phyloP scores from a whole-genome alignment of 768 basidiomycete species.

The Suillus subaureus region DNA sequence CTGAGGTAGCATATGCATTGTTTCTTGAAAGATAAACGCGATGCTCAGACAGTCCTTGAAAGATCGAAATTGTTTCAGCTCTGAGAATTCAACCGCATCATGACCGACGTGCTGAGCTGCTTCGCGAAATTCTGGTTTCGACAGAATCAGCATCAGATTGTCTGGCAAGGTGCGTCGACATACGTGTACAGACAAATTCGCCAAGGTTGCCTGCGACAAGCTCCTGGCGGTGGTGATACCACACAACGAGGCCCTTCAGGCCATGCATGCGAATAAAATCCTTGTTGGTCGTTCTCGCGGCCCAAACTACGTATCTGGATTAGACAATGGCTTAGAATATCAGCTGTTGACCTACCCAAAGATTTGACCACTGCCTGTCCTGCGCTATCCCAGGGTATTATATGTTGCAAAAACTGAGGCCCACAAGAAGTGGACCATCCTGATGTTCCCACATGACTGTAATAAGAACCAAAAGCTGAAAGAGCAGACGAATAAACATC shows the following conservation, averaged over 20 bases:
- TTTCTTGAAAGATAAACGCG: slow-evolving; percentile 49
- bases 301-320: slow-evolving; percentile 51
- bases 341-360: slow-evolving; percentile 33
- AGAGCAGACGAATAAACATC: slow-evolving; percentile 52
- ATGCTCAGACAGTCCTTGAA: slow-evolving; percentile 29
- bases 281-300: slow-evolving; percentile 66
- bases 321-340: neutral
- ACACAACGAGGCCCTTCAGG: too few relatives aligned
- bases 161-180: slow-evolving; percentile 17
- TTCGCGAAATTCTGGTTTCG: slow-evolving; percentile 32
- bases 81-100: slow-evolving; percentile 38
- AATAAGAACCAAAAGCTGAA: slow-evolving; percentile 63
- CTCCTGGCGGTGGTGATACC: slow-evolving; percentile 62
- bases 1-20: slow-evolving; percentile 55
- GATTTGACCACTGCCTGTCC: slow-evolving; percentile 20
- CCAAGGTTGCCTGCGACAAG: slow-evolving; percentile 67
- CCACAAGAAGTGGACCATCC: slow-evolving; percentile 62
- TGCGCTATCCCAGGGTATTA: slow-evolving; percentile 43
- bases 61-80: slow-evolving; percentile 35
- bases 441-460: slow-evolving; percentile 60
- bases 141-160: neutral
- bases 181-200: slow-evolving; percentile 54
- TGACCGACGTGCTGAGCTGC: slow-evolving; percentile 35
- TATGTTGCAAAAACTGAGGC: slow-evolving; percentile 55
- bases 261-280: slow-evolving; percentile 68